phyloP scores from a whole-genome alignment of 805 yeast genomes.

The Hanseniaspora mollemarum region DNA sequence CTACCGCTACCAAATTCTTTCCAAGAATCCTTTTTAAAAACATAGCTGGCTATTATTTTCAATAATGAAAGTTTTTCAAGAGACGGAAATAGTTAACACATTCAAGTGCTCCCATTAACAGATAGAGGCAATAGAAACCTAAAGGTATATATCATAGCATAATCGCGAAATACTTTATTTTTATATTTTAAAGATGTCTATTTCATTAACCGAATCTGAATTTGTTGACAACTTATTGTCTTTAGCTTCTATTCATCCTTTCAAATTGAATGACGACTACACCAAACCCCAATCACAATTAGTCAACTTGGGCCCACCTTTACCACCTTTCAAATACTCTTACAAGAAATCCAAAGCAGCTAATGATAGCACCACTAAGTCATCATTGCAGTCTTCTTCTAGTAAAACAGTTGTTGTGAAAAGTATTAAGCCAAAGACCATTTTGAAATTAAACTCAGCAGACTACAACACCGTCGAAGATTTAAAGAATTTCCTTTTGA shows the following conservation, averaged over 20 bases:
- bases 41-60: too few relatives aligned
- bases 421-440: constrained; percentile 54
- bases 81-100: too few relatives aligned
- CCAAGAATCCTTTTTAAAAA: too few relatives aligned
- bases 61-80: too few relatives aligned
- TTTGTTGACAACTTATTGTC: constrained; percentile 42
- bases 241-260: constrained; percentile 37
- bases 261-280: constrained; percentile 25
- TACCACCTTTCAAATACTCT: constrained; percentile 37
- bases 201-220: constrained; percentile 30
- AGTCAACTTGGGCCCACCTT: constrained; percentile 36
- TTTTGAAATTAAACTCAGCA: constrained; percentile 1
- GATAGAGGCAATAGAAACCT: too few relatives aligned
- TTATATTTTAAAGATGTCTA: constrained; percentile 6
- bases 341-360: constrained; percentile 27
- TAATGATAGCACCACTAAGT: constrained; percentile 14
- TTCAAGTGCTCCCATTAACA: too few relatives aligned
- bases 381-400: not conserved
- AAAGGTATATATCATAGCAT: too few relatives aligned
- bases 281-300: constrained; percentile 27
- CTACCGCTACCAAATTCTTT: too few relatives aligned
- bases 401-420: constrained; percentile 33
- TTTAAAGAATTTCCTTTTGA: constrained; percentile 28
- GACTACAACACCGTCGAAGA: constrained; percentile 29
- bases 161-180: too few relatives aligned